Evolutionary conservation across 768 basidiomycete genomes (phyloP).

Genomic region (Trametopsis cervina): DNA sequence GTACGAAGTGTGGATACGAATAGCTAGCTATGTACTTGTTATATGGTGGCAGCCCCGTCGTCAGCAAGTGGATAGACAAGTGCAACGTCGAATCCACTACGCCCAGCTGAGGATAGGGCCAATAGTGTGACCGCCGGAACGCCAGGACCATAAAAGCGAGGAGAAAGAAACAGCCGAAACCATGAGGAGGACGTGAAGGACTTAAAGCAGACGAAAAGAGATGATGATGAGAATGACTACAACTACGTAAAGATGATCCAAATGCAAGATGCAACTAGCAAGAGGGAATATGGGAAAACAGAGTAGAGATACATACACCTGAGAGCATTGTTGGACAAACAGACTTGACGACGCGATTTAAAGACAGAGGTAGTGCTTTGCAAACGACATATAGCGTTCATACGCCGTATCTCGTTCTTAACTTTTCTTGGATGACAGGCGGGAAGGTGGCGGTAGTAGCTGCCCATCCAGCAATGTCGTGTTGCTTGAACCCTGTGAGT

Average conservation of each 20-base stretch:
- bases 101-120: too few relatives aligned
- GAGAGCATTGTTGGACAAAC: background rate
- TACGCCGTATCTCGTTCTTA: constrained; percentile 83
- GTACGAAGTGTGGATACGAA: too few relatives aligned
- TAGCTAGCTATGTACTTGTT: too few relatives aligned
- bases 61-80: too few relatives aligned
- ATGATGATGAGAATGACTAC: constrained; percentile 9
- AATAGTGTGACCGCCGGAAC: too few relatives aligned
- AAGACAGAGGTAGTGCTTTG: background rate
- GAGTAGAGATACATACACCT: constrained; percentile 1
- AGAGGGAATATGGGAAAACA: background rate
- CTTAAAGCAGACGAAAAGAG: background rate
- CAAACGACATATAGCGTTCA: constrained; percentile 10
- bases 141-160: too few relatives aligned
- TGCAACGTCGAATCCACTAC: too few relatives aligned
- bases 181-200: background rate
- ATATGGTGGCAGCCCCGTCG: too few relatives aligned
- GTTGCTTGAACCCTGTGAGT: constrained; percentile 83
- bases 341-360: background rate
- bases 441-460: constrained; percentile 81
- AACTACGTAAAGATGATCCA: constrained; percentile 12
- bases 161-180: background rate
- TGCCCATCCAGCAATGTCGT: constrained; percentile 81
- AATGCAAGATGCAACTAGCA: constrained; percentile 11
- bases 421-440: constrained; percentile 79